Evolutionary conservation across 768 basidiomycete genomes (phyloP).

Genomic region (Phlegmacium glaucopus): DNA sequence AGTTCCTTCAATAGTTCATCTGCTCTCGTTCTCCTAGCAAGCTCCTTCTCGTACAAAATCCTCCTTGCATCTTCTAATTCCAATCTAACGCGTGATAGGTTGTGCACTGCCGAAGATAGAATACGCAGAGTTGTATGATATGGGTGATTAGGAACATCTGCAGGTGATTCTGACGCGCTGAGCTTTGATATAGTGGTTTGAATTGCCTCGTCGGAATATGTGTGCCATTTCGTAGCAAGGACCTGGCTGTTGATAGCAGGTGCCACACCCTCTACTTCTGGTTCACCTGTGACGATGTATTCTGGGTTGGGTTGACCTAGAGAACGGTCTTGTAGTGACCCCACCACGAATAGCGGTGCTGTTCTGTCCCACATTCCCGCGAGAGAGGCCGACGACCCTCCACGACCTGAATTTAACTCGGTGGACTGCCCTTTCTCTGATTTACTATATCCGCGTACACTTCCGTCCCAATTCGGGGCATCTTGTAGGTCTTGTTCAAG

Average conservation of each 20-base stretch:
- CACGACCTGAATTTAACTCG: slow-evolving; percentile 19
- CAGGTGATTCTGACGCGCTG: slow-evolving; percentile 40
- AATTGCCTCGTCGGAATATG: slow-evolving; percentile 72
- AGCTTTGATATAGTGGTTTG: slow-evolving; percentile 57
- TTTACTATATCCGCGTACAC: slow-evolving; percentile 55
- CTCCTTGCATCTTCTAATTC: slow-evolving; percentile 64
- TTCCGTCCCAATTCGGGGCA: slow-evolving; percentile 40
- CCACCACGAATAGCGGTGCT: slow-evolving; percentile 42
- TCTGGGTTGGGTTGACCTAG: slow-evolving; percentile 24
- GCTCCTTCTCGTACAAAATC: slow-evolving; percentile 57
- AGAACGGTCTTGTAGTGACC: slow-evolving; percentile 29
- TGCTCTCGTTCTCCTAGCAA: slow-evolving; percentile 46
- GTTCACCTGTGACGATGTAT: slow-evolving; percentile 31
- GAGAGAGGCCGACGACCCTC: slow-evolving; percentile 31
- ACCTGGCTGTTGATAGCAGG: slow-evolving; percentile 41
- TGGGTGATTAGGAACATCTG: slow-evolving; percentile 46
- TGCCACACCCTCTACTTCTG: slow-evolving; percentile 30
- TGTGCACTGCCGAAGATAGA: slow-evolving; percentile 64
- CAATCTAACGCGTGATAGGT: slow-evolving; percentile 49
- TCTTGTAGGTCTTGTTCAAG: slow-evolving; percentile 42
- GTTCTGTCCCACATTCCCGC: slow-evolving; percentile 36
- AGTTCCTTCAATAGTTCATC: slow-evolving; percentile 57
- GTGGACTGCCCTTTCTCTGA: slow-evolving; percentile 25
- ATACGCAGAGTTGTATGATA: slow-evolving; percentile 68
- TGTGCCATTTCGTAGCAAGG: slow-evolving; percentile 72